Evolutionary conservation across 495 filamentous ascomycete species (phyloP), one percentile per base, ranked within the genome.

Genomic region (Parathielavia appendiculata): DNA sequence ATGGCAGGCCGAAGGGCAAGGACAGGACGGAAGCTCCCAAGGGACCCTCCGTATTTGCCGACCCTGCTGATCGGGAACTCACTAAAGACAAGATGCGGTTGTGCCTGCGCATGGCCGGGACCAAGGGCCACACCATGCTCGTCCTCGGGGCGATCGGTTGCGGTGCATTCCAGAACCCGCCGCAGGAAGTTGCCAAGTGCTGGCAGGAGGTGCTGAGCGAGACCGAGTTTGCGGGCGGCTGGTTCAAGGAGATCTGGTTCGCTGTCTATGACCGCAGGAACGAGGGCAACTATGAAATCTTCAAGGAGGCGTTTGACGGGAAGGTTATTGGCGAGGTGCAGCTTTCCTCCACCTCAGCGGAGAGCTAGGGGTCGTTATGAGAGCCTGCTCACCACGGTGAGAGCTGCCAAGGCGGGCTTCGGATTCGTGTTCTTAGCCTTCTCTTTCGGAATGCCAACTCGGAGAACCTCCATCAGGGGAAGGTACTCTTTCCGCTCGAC

Each of bases 61-160:
- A 69, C 38, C 17, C 58, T 0, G 49, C 35, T 0, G 75, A 80
- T 50, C 67, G 76, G 19, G 66, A 76, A 0, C 32, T 75, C 17
- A 86, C 77, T 69, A 76, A 79, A 58, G 67, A 75, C 12, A 87
- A 87, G 63, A 88, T 88, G 70, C 71, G 83, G 26, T 50, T 81
- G 41, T 72, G 76, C 23, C 71, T 88, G 23, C 76, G 83, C 4
- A 69, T 85, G 19, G 79, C 82, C 17, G 83, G 73, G 10, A 54
- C 61, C 4, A 73, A 78, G 22, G 74, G 72, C 11, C 83, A 86
- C 63, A 70, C 75, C 14, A 71, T 73, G 64, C 61, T 88, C 13
- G 79, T 88, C 13, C 74, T 88, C 2, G 83, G 85, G 0, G 84
- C 85, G 0, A 60, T 89, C 19, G 86, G 86, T 1, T 88, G 85